These are phyloP conservation scores for Taphrina populina DNA, from an alignment of 1,139 yeast genomes.

Conservation along the genomic window DNA sequence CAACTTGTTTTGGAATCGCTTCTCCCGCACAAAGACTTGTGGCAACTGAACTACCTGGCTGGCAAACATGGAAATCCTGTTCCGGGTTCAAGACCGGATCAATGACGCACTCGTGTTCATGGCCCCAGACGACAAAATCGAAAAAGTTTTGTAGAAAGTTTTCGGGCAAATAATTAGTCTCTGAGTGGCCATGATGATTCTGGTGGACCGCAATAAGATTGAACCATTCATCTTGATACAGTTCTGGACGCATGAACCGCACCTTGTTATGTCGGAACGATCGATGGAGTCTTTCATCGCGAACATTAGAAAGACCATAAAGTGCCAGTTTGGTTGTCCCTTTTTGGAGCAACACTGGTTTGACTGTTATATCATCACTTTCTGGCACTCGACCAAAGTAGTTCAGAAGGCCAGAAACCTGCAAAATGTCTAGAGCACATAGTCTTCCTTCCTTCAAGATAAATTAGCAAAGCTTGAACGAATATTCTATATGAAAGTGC, in stretches of 20 bases:
- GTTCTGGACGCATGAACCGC: slow-evolving; percentile 66
- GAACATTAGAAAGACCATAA: slow-evolving; percentile 82
- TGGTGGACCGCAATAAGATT: slow-evolving; percentile 89
- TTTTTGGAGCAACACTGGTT: slow-evolving; percentile 79
- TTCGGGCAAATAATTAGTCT: slow-evolving; percentile 82
- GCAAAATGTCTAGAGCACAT: slow-evolving; percentile 83
- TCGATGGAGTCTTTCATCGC: slow-evolving; percentile 83
- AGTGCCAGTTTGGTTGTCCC: slow-evolving; percentile 79
- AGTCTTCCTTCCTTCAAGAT: slow-evolving; percentile 54
- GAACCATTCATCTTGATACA: slow-evolving; percentile 64
- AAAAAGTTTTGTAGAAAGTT: slow-evolving; percentile 74
- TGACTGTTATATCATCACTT: slow-evolving; percentile 68
- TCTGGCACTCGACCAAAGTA: slow-evolving; percentile 84
- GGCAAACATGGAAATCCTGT: slow-evolving; percentile 74
- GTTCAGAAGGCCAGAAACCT: slow-evolving; percentile 79
- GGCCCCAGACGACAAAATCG: slow-evolving; percentile 92
- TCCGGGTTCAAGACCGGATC: slow-evolving; percentile 64
- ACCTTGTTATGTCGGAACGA: slow-evolving; percentile 80
- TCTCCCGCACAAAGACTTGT: slow-evolving; percentile 89
- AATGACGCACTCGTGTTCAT: slow-evolving; percentile 91
- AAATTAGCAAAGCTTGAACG: neutral
- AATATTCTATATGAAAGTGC: neutral
- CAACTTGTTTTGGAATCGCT: slow-evolving; percentile 68
- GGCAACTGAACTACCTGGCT: slow-evolving; percentile 93
- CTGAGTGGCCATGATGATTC: slow-evolving; percentile 73